Evolutionary conservation across 2,329 filamentous ascomycete genomes (phyloP), one percentile per base, ranked within the genome.

Genomic region (Aschersonia sp.): DNA sequence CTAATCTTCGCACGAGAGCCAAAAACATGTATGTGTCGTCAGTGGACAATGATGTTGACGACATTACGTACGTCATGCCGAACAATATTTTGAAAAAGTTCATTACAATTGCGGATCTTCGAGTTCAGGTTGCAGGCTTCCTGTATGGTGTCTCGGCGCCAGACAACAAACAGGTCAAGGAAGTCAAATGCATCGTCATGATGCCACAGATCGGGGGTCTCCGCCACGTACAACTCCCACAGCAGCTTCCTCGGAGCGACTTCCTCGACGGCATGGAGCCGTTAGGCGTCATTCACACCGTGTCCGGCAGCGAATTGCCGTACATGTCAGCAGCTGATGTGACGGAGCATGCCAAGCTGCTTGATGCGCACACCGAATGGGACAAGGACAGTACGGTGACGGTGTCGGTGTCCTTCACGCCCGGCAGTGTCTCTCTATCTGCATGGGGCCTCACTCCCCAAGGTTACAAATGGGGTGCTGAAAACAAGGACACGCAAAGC

Each of bases 21-120:
- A 98, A 97, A 75, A 96, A 98, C 67, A 95, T 98, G 59, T 98
- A 97, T 65, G 94, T 98, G 56, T 95, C 92, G 6, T 92, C 89
- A 0, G 88, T 96, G 47, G 92, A 97, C 61, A 85, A 90, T 54
- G 85, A 88, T 47, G 79, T 92, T 53, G 88, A 95, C 51, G 87
- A 89, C 58, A 84, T 86, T 60, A 98, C 90, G 1, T 98, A 97
- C 59, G 86, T 98, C 58, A 96, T 98, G 87, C 92, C 92, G 1
- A 98, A 97, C 78, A 98, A 98, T 64, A 83, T 98, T 45, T 76
- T 98, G 58, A 96, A 95, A 75, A 86, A 87, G 54, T 98, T 98
- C 73, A 97, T 98, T 68, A 92, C 87, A 30, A 94, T 98, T 60
- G 85, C 92, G 44, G 92, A 98, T 69, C 78, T 98, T 48, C 85